phyloP scores from a whole-genome alignment of 1,139 yeast genomes.

The Yamadazyma sp. region DNA sequence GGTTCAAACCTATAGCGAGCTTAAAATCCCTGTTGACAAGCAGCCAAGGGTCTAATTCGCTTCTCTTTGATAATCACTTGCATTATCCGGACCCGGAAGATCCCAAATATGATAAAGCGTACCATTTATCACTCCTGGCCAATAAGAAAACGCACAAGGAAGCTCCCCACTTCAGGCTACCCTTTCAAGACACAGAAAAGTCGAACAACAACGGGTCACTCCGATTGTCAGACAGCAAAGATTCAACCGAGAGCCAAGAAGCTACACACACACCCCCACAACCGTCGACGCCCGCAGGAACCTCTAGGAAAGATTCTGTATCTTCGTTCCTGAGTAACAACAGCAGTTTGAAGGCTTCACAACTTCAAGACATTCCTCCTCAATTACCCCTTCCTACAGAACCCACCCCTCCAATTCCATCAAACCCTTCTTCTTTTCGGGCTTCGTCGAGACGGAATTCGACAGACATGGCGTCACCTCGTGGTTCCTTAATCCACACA shows the following conservation, averaged over 20 bases:
- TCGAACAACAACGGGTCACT: not conserved
- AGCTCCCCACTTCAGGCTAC: conserved; percentile 57
- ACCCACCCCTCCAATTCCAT: conserved; percentile 48
- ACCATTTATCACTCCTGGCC: conserved; percentile 23
- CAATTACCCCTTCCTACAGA: conserved; percentile 55
- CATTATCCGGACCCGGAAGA: conserved; percentile 6
- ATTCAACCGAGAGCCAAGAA: not conserved
- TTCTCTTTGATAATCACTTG: conserved; percentile 1
- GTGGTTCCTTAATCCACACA: conserved; percentile 45
- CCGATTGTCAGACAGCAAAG: not conserved
- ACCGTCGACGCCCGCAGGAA: not conserved
- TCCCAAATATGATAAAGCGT: conserved; percentile 10
- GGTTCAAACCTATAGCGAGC: conserved; percentile 8
- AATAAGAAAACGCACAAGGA: conserved; percentile 29
- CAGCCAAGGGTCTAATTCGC: conserved; percentile 12
- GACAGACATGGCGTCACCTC: conserved; percentile 40
- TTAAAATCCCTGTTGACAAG: conserved; percentile 16
- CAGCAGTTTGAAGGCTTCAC: conserved; percentile 30
- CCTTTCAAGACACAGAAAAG: conserved; percentile 49
- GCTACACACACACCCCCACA: not conserved
- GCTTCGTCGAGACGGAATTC: conserved; percentile 38
- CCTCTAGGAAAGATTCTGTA: conserved; percentile 27
- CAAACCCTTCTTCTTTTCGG: conserved; percentile 34
- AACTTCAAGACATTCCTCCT: conserved; percentile 51
- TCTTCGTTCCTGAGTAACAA: conserved; percentile 29